Evolutionary conservation across 2,329 filamentous ascomycete species (phyloP).

Genomic region (Fusarium longipes): DNA sequence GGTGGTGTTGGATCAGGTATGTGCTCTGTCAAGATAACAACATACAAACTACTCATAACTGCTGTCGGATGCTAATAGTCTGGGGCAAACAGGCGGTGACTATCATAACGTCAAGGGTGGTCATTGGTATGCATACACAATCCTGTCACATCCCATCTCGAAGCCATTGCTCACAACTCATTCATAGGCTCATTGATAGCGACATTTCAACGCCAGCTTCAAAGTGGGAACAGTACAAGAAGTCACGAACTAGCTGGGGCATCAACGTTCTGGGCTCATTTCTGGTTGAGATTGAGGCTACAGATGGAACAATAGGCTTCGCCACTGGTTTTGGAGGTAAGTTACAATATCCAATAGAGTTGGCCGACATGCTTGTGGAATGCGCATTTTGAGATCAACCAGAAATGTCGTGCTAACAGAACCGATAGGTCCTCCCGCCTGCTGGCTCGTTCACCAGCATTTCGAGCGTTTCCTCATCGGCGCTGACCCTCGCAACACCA

Average conservation of each 20-base stretch:
- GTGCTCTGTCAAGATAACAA: background rate
- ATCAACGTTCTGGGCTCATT: constrained; percentile 96
- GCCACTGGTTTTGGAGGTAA: constrained; percentile 89
- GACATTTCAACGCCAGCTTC: constrained; percentile 95
- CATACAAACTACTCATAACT: background rate
- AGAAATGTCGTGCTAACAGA: constrained; percentile 11
- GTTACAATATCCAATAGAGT: constrained; percentile 17
- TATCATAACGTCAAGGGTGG: constrained; percentile 91
- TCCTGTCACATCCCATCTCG: background rate
- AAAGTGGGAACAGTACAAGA: constrained; percentile 86
- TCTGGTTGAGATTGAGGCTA: constrained; percentile 87
- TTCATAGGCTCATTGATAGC: constrained; percentile 84
- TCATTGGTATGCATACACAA: constrained; percentile 64
- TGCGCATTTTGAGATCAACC: background rate
- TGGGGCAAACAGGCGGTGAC: constrained; percentile 69
- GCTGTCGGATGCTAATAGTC: constrained; percentile 2
- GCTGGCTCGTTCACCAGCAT: constrained; percentile 93
- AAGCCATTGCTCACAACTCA: constrained; percentile 15
- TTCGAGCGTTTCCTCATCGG: constrained; percentile 93
- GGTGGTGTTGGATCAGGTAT: constrained; percentile 50
- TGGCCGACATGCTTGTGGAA: background rate
- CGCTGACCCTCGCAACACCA: constrained; percentile 89
- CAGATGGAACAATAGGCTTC: constrained; percentile 92
- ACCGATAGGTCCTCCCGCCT: constrained; percentile 81
- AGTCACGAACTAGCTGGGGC: constrained; percentile 90